Evolutionary conservation across 371 early-diverging fungal species (phyloP).

Genomic region (Globomyces sp.): DNA sequence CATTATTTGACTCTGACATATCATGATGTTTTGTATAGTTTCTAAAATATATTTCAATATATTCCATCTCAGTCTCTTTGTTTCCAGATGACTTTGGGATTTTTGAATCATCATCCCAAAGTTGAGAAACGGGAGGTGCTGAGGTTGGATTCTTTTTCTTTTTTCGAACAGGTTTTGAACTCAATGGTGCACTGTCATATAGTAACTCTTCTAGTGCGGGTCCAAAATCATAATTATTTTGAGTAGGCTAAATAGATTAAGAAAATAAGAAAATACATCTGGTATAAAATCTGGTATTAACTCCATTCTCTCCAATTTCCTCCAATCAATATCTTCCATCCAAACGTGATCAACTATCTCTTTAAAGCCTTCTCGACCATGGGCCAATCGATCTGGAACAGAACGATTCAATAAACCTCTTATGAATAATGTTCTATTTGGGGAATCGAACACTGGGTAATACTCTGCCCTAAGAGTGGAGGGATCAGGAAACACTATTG

Average conservation of each 20-base stretch:
- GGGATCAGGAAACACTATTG: background rate
- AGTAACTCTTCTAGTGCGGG: constrained; percentile 23
- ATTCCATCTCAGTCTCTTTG: constrained; percentile 11
- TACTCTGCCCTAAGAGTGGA: background rate
- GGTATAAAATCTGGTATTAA: constrained; percentile 19
- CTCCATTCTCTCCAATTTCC: constrained; percentile 13
- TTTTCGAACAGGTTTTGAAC: constrained; percentile 19
- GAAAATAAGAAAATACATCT: constrained; percentile 9
- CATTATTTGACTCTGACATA: too few relatives aligned
- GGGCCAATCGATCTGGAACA: constrained; percentile 1
- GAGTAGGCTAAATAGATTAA: constrained; percentile 3
- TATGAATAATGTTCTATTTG: constrained; percentile 3
- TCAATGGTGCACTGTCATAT: constrained; percentile 18
- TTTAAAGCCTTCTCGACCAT: constrained; percentile 1
- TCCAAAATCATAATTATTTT: constrained; percentile 21
- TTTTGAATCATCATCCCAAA: constrained; percentile 12
- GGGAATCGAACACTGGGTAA: background rate
- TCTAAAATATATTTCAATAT: constrained; percentile 10
- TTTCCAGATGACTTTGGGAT: background rate
- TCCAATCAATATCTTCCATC: constrained; percentile 22
- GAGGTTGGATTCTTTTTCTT: background rate
- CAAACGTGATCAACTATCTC: constrained; percentile 29
- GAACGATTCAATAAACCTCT: constrained; percentile 2
- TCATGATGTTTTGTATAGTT: background rate
- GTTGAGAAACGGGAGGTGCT: background rate